A percentile compares a stretch with the other conserved stretches of the same genome.
Evolutionary conservation across 176 grass and related monocot species (phyloP).

Genomic region (Oropetium thomaeum): DNA sequence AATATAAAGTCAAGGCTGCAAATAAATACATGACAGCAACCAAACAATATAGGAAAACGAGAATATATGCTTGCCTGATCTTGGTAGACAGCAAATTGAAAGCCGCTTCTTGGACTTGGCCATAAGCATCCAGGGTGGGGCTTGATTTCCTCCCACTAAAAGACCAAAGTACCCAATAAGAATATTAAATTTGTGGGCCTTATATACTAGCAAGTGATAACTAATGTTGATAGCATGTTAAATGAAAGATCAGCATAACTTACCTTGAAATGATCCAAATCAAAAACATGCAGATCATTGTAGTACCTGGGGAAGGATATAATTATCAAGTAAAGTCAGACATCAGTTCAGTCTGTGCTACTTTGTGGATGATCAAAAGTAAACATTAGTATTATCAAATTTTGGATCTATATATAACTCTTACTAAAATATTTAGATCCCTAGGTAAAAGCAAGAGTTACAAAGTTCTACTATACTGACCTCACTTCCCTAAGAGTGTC

Average conservation of each 20-base stretch:
- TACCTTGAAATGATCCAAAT: constrained; percentile 97
- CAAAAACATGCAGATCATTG: constrained; percentile 92
- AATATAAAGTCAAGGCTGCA: not conserved
- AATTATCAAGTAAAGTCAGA: constrained; percentile 16
- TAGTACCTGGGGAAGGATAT: constrained; percentile 64
- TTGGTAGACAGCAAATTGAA: constrained; percentile 96
- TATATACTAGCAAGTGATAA: constrained; percentile 7
- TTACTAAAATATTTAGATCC: constrained; percentile 22
- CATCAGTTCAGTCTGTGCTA: constrained; percentile 8
- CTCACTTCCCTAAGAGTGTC: constrained; percentile 98
- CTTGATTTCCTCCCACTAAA: constrained; percentile 99
- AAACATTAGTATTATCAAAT: constrained; percentile 13
- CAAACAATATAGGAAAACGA: constrained; percentile 16
- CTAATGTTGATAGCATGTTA: not conserved
- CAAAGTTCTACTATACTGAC: constrained; percentile 41
- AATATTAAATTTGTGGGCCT: constrained; percentile 9
- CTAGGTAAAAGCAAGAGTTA: constrained; percentile 11
- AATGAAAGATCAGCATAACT: constrained; percentile 28
- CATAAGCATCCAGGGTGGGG: constrained; percentile 79
- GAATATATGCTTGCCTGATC: constrained; percentile 68
- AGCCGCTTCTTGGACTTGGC: constrained; percentile 95
- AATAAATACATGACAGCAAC: not conserved
- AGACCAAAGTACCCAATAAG: constrained; percentile 28
- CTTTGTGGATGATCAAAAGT: constrained; percentile 10
- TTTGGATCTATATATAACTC: constrained; percentile 6